Percentiles rank a stretch among this genome's conserved stretches.
phyloP scores from a whole-genome alignment of 805 yeast genomes.

The Lipomyces yamanashiensis region DNA sequence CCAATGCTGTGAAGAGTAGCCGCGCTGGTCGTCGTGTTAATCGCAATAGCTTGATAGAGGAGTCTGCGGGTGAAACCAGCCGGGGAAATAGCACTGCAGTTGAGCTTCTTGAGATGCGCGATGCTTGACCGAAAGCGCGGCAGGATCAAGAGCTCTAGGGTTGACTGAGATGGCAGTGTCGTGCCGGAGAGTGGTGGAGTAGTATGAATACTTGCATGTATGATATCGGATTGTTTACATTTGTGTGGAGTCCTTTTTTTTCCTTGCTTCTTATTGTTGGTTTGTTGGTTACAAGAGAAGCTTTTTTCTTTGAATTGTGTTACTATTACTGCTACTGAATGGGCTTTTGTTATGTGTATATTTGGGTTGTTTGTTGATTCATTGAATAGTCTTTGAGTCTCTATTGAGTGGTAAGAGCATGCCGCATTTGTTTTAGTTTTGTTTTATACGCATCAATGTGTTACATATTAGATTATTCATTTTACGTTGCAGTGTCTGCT shows the following conservation, averaged over 20 bases:
- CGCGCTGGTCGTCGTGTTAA: background rate
- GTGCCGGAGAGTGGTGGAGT: background rate
- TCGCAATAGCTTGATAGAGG: background rate
- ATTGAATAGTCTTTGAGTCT: no score
- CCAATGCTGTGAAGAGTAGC: background rate
- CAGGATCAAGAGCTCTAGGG: background rate
- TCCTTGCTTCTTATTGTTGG: no score
- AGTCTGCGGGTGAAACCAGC: background rate
- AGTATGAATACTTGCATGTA: slow-evolving; percentile 1
- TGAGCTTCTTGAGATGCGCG: background rate
- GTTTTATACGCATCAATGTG: no score
- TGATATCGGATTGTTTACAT: background rate
- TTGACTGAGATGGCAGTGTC: background rate
- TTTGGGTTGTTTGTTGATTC: no score
- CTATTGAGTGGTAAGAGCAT: no score
- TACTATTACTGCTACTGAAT: no score
- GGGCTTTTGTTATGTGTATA: no score
- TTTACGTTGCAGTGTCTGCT: no score
- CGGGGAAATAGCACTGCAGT: background rate
- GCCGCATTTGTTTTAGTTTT: no score
- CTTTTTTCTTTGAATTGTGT: no score
- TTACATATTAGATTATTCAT: no score
- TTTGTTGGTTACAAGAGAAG: no score
- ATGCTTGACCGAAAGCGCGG: background rate
- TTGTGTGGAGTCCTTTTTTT: background rate